These are phyloP conservation scores for Zasmidium cellare DNA, from an alignment of 2,329 filamentous ascomycete genomes.

Conservation along the genomic window DNA sequence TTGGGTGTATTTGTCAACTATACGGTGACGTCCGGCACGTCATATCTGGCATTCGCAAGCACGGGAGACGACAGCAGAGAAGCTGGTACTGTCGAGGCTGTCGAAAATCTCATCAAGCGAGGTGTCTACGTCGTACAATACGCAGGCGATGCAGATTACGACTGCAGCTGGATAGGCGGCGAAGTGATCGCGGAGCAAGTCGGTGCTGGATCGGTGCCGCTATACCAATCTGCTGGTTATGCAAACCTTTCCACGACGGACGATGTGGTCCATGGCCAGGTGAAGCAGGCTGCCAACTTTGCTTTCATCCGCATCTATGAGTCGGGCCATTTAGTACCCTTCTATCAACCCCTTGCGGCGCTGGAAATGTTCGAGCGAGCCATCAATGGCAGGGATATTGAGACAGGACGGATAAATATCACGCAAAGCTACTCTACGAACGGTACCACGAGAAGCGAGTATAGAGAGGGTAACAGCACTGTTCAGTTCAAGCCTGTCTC, in stretches of 20 bases:
- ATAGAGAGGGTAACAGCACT: slow-evolving; percentile 42
- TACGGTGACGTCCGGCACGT: slow-evolving; percentile 44
- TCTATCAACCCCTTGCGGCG: slow-evolving; percentile 50
- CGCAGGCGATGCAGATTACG: slow-evolving; percentile 44
- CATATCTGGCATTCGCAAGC: slow-evolving; percentile 42
- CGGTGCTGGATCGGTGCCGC: too few relatives aligned
- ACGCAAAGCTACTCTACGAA: slow-evolving; percentile 38
- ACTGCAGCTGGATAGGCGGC: slow-evolving; percentile 1
- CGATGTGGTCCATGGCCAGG: slow-evolving; percentile 50
- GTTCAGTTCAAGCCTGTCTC: slow-evolving; percentile 43
- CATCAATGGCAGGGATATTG: slow-evolving; percentile 48
- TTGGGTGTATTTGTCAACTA: slow-evolving; percentile 53
- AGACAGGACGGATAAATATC: slow-evolving; percentile 41
- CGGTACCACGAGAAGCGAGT: slow-evolving; percentile 12
- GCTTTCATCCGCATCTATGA: slow-evolving; percentile 51
- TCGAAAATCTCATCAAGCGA: slow-evolving; percentile 37
- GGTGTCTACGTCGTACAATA: slow-evolving; percentile 42
- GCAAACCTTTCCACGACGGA: slow-evolving; percentile 46
- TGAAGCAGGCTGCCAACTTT: slow-evolving; percentile 51
- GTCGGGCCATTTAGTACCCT: slow-evolving; percentile 50
- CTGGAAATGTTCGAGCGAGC: slow-evolving; percentile 51
- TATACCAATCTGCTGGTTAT: slow-evolving; percentile 40
- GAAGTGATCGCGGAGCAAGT: neutral
- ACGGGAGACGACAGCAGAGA: slow-evolving; percentile 51
- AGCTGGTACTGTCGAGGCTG: slow-evolving; percentile 41